A percentile compares a stretch with the other conserved stretches of the same genome.
phyloP scores from a whole-genome alignment of 1,284 basidiomycete genomes.

The Hymenochaete sp. region DNA sequence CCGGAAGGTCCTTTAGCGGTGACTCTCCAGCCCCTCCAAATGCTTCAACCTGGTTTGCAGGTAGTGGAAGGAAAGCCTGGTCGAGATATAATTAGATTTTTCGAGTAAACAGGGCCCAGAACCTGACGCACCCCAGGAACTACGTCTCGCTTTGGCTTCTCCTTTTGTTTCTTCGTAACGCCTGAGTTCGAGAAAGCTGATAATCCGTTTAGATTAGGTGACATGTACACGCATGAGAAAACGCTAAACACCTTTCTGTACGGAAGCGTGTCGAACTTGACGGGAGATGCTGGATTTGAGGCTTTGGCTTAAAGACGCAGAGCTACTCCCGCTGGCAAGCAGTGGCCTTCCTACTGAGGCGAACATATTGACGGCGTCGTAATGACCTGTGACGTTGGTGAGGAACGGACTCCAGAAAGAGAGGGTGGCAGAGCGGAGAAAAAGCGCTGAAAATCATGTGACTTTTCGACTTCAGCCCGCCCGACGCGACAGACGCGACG shows the following conservation, averaged over 20 bases:
- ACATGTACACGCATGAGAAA: no score
- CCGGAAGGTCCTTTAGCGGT: slow-evolving; percentile 3
- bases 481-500: not conserved
- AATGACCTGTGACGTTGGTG: not conserved
- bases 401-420: not conserved
- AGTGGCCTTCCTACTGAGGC: slow-evolving; percentile 6
- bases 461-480: not conserved
- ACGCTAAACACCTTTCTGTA: slow-evolving; percentile 1
- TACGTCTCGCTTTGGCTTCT: slow-evolving; percentile 11
- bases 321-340: not conserved
- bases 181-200: slow-evolving; percentile 6
- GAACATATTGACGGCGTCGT: slow-evolving; percentile 2
- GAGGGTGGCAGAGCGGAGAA: not conserved
- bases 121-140: slow-evolving; percentile 4
- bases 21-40: slow-evolving; percentile 2
- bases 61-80: slow-evolving; percentile 13
- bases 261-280: slow-evolving; percentile 9
- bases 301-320: not conserved
- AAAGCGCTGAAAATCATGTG: slow-evolving; percentile 9
- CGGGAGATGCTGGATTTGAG: not conserved
- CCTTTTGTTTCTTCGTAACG: slow-evolving; percentile 2
- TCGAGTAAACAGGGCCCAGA: not conserved
- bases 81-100: no score
- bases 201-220: not conserved
- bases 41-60: slow-evolving; percentile 2